Evolutionary conservation across 2,329 filamentous ascomycete genomes (phyloP).

Genomic region (Chrysosporium keratinophilum): DNA sequence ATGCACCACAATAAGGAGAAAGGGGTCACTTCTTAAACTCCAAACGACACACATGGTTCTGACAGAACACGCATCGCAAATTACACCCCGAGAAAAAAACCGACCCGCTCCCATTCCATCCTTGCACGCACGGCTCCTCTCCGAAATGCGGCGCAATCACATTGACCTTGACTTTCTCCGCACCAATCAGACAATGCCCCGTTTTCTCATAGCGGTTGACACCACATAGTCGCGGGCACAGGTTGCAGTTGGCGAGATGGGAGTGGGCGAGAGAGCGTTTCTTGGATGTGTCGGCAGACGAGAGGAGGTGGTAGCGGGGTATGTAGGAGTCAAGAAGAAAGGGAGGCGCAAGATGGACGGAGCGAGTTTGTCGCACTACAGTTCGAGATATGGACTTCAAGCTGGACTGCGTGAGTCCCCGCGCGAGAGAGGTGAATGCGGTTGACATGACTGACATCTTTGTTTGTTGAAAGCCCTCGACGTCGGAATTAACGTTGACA

Average conservation of each 20-base stretch:
- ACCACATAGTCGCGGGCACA: slow-evolving; percentile 66
- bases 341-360: slow-evolving; percentile 40
- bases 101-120: slow-evolving; percentile 66
- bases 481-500: not conserved
- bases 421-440: not conserved
- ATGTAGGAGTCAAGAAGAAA: slow-evolving; percentile 67
- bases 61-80: slow-evolving; percentile 61
- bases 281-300: slow-evolving; percentile 56
- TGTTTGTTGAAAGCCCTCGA: not conserved
- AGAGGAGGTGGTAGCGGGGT: slow-evolving; percentile 60
- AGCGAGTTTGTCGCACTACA: slow-evolving; percentile 1
- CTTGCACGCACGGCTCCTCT: slow-evolving; percentile 74
- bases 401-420: not conserved
- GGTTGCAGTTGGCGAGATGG: slow-evolving; percentile 67
- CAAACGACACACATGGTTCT: slow-evolving; percentile 49
- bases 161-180: slow-evolving; percentile 64
- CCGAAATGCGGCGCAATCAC: slow-evolving; percentile 80
- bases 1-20: not conserved
- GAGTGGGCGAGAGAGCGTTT: slow-evolving; percentile 65
- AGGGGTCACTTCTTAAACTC: not conserved
- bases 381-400: not conserved
- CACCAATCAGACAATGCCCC: slow-evolving; percentile 66
- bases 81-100: slow-evolving; percentile 76
- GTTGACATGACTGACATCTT: not conserved
- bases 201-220: slow-evolving; percentile 73